Conservation (phyloP, 371 early-diverging fungal species). For the Mortierella sp. region DNA sequence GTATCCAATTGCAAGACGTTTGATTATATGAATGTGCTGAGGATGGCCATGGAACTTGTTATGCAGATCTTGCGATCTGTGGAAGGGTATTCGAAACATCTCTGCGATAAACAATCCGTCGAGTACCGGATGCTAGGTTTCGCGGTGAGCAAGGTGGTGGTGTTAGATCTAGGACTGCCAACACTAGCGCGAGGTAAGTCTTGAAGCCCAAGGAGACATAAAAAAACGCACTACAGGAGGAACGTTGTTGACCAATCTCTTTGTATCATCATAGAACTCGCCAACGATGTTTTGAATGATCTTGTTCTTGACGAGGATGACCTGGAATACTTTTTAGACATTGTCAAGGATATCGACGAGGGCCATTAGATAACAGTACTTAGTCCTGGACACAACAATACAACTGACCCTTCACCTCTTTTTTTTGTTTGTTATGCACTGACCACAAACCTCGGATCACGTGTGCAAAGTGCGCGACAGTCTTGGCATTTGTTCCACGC, state of each 20-base stretch:
- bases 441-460: too few relatives aligned
- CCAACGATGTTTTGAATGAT: slow-evolving; percentile 14
- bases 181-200: slow-evolving; percentile 14
- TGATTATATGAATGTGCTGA: slow-evolving; percentile 19
- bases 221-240: too few relatives aligned
- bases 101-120: slow-evolving; percentile 9
- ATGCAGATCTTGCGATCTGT: slow-evolving; percentile 8
- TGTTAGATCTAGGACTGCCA: slow-evolving; percentile 20
- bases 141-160: slow-evolving; percentile 15
- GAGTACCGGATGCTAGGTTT: slow-evolving; percentile 19
- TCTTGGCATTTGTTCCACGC: too few relatives aligned
- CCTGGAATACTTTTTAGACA: slow-evolving; percentile 10
- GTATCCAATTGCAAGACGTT: slow-evolving; percentile 14
- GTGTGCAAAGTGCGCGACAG: too few relatives aligned
- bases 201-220: neutral
- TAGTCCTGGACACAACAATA: neutral
- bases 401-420: too few relatives aligned
- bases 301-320: slow-evolving; percentile 20
- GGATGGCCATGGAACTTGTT: slow-evolving; percentile 22
- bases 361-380: neutral
- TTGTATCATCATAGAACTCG: slow-evolving; percentile 12
- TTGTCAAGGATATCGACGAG: slow-evolving; percentile 11
- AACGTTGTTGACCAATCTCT: neutral
- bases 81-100: neutral
- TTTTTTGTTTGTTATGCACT: neutral